phyloP scores from a whole-genome alignment of 202 grass and related monocot genomes.

The Miscanthus sacchariflorus region DNA sequence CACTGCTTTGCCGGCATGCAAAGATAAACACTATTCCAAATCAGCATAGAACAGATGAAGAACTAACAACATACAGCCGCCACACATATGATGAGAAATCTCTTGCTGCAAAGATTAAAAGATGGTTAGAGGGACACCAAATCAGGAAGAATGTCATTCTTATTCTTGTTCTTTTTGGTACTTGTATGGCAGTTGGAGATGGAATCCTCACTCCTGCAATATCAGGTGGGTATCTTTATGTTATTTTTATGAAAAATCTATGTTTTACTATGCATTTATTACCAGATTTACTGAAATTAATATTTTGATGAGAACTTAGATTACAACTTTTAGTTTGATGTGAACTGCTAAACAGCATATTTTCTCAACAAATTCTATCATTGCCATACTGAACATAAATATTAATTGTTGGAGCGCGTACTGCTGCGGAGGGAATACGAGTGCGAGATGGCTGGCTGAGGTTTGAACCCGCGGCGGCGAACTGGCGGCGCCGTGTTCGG shows the following conservation, averaged over 20 bases:
- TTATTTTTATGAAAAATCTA: background rate
- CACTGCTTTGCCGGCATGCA: slow-evolving; percentile 76
- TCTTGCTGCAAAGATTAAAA: slow-evolving; percentile 74
- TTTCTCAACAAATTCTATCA: background rate
- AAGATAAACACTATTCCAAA: slow-evolving; percentile 82
- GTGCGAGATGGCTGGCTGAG: no score
- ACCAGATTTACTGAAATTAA: slow-evolving; percentile 5
- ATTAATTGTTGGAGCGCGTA: background rate
- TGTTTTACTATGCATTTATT: background rate
- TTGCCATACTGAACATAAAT: background rate
- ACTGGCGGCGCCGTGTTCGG: no score
- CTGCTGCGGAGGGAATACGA: no score
- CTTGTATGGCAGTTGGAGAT: slow-evolving; percentile 87
- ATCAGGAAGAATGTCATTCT: slow-evolving; percentile 73
- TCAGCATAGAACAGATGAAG: slow-evolving; percentile 80
- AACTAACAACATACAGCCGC: slow-evolving; percentile 73
- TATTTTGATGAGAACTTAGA: background rate
- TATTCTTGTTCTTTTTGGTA: slow-evolving; percentile 74
- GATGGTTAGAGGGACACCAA: slow-evolving; percentile 66
- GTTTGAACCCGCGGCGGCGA: no score
- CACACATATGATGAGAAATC: slow-evolving; percentile 69
- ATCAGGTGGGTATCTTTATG: slow-evolving; percentile 49
- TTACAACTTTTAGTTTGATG: slow-evolving; percentile 25
- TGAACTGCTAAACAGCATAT: background rate
- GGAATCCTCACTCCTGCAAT: slow-evolving; percentile 85